Conservation (phyloP, 2,329 filamentous ascomycete species). For the Penicillium hordei region DNA sequence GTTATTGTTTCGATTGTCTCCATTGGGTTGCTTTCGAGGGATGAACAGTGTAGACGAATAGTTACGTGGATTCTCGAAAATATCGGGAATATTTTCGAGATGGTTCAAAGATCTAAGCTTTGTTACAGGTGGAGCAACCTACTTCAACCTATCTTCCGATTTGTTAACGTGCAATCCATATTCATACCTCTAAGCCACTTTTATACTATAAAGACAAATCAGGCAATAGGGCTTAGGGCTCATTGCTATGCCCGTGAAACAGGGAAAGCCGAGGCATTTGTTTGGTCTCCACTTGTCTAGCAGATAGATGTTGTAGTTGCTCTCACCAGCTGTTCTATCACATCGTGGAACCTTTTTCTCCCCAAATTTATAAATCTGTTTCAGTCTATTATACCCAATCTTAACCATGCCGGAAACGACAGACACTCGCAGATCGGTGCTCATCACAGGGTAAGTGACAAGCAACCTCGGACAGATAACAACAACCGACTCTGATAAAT, state of each 20-base stretch:
- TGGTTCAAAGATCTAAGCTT: neutral
- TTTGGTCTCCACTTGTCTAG: neutral
- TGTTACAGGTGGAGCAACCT: neutral
- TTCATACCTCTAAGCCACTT: neutral
- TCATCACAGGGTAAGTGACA: conserved; percentile 45
- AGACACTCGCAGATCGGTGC: conserved; percentile 40
- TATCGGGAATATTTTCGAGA: neutral
- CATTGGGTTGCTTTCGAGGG: neutral
- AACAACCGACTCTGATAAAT: conserved; percentile 7
- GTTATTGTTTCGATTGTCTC: neutral
- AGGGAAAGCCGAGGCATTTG: conserved; percentile 14
- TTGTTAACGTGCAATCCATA: neutral
- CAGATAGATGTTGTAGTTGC: neutral
- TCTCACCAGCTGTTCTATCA: neutral
- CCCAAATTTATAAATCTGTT: no score
- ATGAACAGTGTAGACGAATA: neutral
- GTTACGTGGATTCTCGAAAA: neutral
- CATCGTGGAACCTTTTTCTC: neutral
- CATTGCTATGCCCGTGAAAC: neutral
- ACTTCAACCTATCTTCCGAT: neutral
- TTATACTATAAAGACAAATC: neutral
- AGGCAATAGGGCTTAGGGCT: conserved; percentile 25
- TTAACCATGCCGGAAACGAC: conserved; percentile 24
- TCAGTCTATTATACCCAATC: neutral
- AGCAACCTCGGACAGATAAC: neutral